Evolutionary conservation across 768 basidiomycete genomes (phyloP), one percentile per base, ranked within the genome.

Genomic region (Amanita phalloides): DNA sequence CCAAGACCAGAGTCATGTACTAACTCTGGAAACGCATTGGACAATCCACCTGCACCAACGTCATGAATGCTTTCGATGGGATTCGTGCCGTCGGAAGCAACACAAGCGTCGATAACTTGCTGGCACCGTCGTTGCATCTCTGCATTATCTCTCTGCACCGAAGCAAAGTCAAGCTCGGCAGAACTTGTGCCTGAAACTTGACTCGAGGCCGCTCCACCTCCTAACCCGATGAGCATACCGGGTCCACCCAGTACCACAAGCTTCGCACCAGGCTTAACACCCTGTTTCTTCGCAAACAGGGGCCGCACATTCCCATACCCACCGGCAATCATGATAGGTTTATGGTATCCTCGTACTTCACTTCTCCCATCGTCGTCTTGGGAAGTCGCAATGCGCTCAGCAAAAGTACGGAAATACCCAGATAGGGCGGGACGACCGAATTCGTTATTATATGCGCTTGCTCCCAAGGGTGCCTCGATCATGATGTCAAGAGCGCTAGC

Each of bases 301-400:
- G 86, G 84, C 13, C 90, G 82, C 37, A 98, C 94, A 61, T 88
- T 97, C 4, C 96, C 96, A 56, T 93, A 81, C 23, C 96, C 96
- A 17, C 96, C 96, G 6, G 96, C 95, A 57, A 99, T 87, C 96
- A 99, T 99, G 72, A 99, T 96, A 11, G 96, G 96, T 66, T 99
- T 99, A 71, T 98, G 96, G 66, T 97, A 99, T 0, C 96, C 96
- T 49, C 94, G 71, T n/a, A 92, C 69, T 64, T 91, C 87, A 25
- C 66, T 68, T 58, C 66, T 61, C 25, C n/a, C 35, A 48, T 62
- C 55, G 3, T 73, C 75, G 36, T 78, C 78, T 33, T 66, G 63
- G 7, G 72, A 68, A 28, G 79, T 63, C 20, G 83, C 76, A 1
- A 92, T 74, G 42, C 78, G 75, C 66, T 96, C 90, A 9, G 84